Base-by-base conservation (phyloP, 345 rosid genomes). In the Ceriops tagal region DNA sequence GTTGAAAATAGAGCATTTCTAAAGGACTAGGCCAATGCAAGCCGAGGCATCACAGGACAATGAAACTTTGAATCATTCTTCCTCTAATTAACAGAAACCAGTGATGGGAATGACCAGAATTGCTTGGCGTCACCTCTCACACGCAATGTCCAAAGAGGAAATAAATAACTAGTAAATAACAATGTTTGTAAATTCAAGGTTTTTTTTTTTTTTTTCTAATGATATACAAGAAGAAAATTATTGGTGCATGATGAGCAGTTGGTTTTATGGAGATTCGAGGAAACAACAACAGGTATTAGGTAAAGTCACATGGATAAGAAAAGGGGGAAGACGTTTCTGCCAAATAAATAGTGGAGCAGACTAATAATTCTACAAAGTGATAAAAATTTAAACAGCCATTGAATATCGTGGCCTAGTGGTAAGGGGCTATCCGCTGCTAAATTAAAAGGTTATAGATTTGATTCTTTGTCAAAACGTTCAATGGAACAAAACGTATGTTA, bases 31-130 rank as follows among this genome's bases (percentile, higher is more conserved):
- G 61, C 31, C 28, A 51, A 66, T 65, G 73, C 18, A 80, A 70
- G 71, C 73, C 67, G 49, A 34, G 43, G 49, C 70, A 39, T 67
- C 4, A 56, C 56, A 37, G 61, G 27, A 58, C 35, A n/a, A 26
- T 20, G 71, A 58, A 37, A 62, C 73, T 53, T 62, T 62, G 68
- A 62, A 62, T 72, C 72, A 37, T 67, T 61, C 19, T 75, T 66
- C 60, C 67, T 24, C 63, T 43, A 81, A 70, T 24, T 24, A 78
- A 72, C 75, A 75, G 71, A 78, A 78, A 53, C 64, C 65, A 81
- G 67, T 78, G 63, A 78, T 72, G 39, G 68, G 53, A 61, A 34
- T 18, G 53, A 46, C 63, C 73, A 62, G 47, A 55, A 56, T 72
- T 64, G 65, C 26, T 69, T 64, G 80, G 75, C 70, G 73, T 78